Evolutionary conservation across 352 stramenopile species (phyloP), one percentile per base, ranked within the genome.

Genomic region (Phytophthora kernoviae): DNA sequence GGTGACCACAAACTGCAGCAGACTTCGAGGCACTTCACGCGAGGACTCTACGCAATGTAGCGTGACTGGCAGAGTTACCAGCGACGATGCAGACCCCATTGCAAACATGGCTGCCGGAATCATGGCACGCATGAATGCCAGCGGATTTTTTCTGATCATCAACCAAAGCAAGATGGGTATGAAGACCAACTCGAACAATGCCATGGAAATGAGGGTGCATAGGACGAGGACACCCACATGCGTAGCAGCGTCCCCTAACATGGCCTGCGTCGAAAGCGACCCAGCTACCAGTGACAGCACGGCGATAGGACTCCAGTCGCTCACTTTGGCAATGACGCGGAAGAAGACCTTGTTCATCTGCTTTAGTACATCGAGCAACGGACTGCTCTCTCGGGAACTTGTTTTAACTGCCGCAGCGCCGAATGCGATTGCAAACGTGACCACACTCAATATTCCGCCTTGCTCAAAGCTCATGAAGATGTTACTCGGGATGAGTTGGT

Each of bases 301-400:
- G 3, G 79, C 81, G 15, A 89, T 15, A 12, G 84, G 81, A 21
- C 76, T 90, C 72, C 70, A 89, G 65, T 76, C 71, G 45, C 91
- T 83, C 20, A 85, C 64, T 39, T 81, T 85, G 41, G 64, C 49
- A 54, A 93, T 90, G 22, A 90, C 57, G 15, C 73, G 66, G 49
- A 87, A 86, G 43, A 93, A 89, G 14, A 90, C 82, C 30, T 81
- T 75, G 68, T 86, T 90, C 65, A 90, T 75, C 46, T 91, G 81
- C 43, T 84, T 76, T 18, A 91, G 65, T 6, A 84, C 58, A 26
- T 81, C 72, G 11, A 88, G 62, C 32, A 90, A 47, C 26, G 78
- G 76, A 30, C 75, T 90, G 47, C 60, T 77, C 42, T 90, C 76
- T n/a, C 75, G 71, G 6, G 70, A 70, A 24, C 65, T 81, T 4